These are phyloP conservation scores for Komagataella pseudopastoris DNA, from an alignment of 805 yeast species.

Conservation along the genomic window DNA sequence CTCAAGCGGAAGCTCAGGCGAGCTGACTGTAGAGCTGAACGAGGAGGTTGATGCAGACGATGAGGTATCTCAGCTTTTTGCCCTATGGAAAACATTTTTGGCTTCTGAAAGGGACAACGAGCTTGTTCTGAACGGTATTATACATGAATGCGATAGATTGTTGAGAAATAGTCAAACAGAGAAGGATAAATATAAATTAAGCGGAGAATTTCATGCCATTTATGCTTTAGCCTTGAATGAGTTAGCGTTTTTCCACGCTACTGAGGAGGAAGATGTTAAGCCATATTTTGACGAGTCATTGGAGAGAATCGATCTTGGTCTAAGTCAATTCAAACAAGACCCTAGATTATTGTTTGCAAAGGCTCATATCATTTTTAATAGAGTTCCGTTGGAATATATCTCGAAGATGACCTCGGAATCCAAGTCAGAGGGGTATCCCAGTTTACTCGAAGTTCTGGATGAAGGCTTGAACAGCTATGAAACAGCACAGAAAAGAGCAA, in stretches of 20 bases:
- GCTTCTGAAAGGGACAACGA: constrained; percentile 47
- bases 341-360: constrained; percentile 35
- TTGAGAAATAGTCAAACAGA: constrained; percentile 29
- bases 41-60: constrained; percentile 65
- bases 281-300: constrained; percentile 60
- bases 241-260: constrained; percentile 38
- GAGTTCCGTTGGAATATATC: constrained; percentile 45
- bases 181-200: constrained; percentile 13
- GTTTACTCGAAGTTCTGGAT: constrained; percentile 27
- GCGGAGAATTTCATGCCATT: constrained; percentile 50
- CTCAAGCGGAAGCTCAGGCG: constrained; percentile 1
- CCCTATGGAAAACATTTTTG: constrained; percentile 54
- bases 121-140: constrained; percentile 61
- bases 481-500: constrained; percentile 21
- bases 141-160: constrained; percentile 85
- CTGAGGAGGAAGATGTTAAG: constrained; percentile 18
- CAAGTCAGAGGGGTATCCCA: constrained; percentile 17
- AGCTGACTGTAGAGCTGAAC: constrained; percentile 53
- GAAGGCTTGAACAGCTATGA: constrained; percentile 33
- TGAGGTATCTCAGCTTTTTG: constrained; percentile 64
- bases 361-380: constrained; percentile 38
- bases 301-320: constrained; percentile 54
- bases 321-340: constrained; percentile 32
- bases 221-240: constrained; percentile 65
- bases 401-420: constrained; percentile 34